These are phyloP conservation scores for Pleodorina starrii DNA, from an alignment of 139 green algal species.

Conservation along the genomic window DNA sequence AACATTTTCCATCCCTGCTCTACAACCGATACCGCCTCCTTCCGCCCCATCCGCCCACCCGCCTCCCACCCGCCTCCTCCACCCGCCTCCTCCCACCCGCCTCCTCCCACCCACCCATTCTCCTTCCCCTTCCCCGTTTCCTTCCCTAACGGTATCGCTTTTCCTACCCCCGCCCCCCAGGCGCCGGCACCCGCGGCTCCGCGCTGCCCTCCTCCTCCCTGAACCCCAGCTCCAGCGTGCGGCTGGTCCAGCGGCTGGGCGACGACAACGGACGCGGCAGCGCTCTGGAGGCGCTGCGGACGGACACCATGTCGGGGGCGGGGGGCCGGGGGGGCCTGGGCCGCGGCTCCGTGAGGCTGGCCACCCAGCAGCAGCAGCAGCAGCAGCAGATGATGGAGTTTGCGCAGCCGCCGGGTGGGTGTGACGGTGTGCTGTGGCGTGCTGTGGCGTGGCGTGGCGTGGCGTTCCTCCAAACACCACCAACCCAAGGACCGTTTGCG, in stretches of 20 bases:
- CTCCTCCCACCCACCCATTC: not conserved
- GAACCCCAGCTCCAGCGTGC: not conserved
- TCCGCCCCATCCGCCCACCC: too few relatives aligned
- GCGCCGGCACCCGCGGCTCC: not conserved
- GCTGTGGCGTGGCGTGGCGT: too few relatives aligned
- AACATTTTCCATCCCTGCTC: too few relatives aligned
- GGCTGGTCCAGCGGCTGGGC: slow-evolving; percentile 44
- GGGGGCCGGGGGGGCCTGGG: not conserved
- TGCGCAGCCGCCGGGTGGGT: not conserved
- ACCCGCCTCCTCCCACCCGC: too few relatives aligned
- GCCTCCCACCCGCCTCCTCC: too few relatives aligned
- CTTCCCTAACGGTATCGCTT: not conserved
- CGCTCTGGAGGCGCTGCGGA: slow-evolving; percentile 26
- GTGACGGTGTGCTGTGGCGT: too few relatives aligned
- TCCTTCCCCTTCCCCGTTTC: not conserved
- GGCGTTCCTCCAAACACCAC: too few relatives aligned
- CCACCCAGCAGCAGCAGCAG: not conserved
- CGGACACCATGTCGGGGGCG: not conserved
- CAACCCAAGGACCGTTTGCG: too few relatives aligned
- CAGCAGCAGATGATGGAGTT: not conserved
- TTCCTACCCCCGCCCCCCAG: not conserved
- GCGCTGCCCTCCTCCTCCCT: not conserved
- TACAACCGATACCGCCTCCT: too few relatives aligned
- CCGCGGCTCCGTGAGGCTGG: slow-evolving; percentile 25
- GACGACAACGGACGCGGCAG: slow-evolving; percentile 8